These are phyloP conservation scores for Gossypium australe DNA, from an alignment of 345 rosid species.

Conservation along the genomic window DNA sequence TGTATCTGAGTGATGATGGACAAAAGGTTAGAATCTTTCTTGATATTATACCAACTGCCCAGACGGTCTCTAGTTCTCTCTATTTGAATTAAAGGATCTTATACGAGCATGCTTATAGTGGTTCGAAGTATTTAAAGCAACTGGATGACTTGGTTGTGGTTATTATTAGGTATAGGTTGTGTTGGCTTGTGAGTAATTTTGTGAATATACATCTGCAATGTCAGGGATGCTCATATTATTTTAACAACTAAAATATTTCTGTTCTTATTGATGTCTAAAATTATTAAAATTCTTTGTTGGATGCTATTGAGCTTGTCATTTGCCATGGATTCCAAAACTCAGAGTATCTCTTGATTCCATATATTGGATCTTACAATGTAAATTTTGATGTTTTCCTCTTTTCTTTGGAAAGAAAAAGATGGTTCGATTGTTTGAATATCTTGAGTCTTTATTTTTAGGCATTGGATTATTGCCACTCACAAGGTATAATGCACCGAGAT, in stretches of 20 bases:
- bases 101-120: too few species aligned
- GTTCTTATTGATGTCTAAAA: background rate
- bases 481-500: conserved; percentile 98
- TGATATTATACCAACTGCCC: background rate
- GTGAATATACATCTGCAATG: background rate
- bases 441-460: conserved; percentile 46
- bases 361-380: background rate
- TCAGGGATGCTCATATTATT: background rate
- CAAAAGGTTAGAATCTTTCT: background rate
- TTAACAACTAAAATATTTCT: background rate
- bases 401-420: background rate
- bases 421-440: background rate
- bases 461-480: conserved; percentile 92
- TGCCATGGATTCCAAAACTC: background rate
- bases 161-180: background rate
- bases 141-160: background rate
- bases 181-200: background rate
- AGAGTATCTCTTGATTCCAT: background rate
- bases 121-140: background rate
- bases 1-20: background rate
- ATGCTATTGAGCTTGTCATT: background rate
- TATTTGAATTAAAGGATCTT: background rate
- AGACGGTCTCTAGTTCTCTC: background rate
- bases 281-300: background rate
- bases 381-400: background rate